Conservation (phyloP, 495 filamentous ascomycete genomes). For the Podospora tetraspora region DNA sequence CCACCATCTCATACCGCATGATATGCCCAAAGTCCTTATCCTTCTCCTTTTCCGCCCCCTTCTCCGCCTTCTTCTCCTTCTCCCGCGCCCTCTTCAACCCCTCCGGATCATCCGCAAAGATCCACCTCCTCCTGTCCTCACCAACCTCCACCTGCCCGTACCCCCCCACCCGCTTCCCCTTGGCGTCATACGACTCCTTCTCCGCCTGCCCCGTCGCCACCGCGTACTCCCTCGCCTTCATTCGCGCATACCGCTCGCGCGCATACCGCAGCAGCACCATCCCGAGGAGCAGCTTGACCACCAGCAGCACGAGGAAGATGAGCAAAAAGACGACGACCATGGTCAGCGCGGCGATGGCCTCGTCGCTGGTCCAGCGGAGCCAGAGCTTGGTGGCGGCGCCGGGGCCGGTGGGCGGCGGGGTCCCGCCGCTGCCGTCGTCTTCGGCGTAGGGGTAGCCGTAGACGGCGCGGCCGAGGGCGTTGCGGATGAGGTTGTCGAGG, state of each 20-base stretch:
- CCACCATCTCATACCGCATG: conserved; percentile 83
- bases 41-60: conserved; percentile 52
- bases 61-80: conserved; percentile 53
- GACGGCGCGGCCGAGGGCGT: conserved; percentile 62
- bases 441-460: conserved; percentile 46
- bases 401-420: not conserved
- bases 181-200: conserved; percentile 56
- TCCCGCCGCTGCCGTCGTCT: not conserved
- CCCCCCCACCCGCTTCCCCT: conserved; percentile 67
- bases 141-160: conserved; percentile 83
- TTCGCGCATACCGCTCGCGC: conserved; percentile 67
- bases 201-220: conserved; percentile 42
- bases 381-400: conserved; percentile 16
- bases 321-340: conserved; percentile 76
- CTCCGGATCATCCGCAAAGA: conserved; percentile 80
- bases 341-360: conserved; percentile 62
- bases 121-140: conserved; percentile 78
- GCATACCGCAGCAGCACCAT: conserved; percentile 73
- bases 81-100: conserved; percentile 62
- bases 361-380: conserved; percentile 51
- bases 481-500: conserved; percentile 68
- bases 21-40: conserved; percentile 58
- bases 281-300: conserved; percentile 76
- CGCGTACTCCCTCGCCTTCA: conserved; percentile 65
- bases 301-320: conserved; percentile 69